A percentile compares a stretch with the other conserved stretches of the same genome.
phyloP scores from a whole-genome alignment of 306 rosid species.

The Acacia acuminata region DNA sequence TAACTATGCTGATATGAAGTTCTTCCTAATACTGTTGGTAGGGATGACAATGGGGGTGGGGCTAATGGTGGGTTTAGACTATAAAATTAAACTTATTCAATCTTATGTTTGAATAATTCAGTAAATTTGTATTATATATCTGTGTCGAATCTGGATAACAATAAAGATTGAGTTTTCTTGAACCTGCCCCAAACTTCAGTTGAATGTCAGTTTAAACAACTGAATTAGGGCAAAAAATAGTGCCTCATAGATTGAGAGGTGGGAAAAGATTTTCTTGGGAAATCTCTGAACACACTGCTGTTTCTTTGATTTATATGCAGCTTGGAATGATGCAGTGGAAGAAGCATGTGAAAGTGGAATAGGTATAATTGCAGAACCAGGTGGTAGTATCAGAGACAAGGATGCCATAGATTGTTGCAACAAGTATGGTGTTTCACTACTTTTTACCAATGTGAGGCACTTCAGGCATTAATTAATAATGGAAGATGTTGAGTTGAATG shows the following conservation, averaged over 20 bases:
- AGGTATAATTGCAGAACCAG: conserved; percentile 79
- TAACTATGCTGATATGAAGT: too few species aligned
- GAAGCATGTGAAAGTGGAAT: conserved; percentile 86
- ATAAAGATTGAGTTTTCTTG: not conserved
- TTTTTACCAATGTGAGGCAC: conserved; percentile 88
- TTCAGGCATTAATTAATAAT: conserved; percentile 67
- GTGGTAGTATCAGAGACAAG: conserved; percentile 83
- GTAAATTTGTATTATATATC: too few species aligned
- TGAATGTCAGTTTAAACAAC: not conserved
- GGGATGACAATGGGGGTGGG: too few species aligned
- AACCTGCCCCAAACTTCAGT: not conserved
- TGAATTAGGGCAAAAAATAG: not conserved
- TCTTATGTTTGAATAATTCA: too few species aligned
- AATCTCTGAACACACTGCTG: not conserved
- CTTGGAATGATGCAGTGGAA: conserved; percentile 97
- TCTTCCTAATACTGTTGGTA: too few species aligned
- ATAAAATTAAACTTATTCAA: too few species aligned
- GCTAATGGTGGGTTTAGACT: not conserved
- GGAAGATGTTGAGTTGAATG: not conserved
- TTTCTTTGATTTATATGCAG: conserved; percentile 45
- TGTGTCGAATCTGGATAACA: not conserved
- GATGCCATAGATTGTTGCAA: conserved; percentile 92
- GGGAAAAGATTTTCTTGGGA: not conserved
- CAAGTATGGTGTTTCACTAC: conserved; percentile 79
- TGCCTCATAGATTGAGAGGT: not conserved